Percentiles rank a stretch among this genome's conserved stretches.
Evolutionary conservation across 140 eudicot species (phyloP).

Genomic region (Cichorium intybus): DNA sequence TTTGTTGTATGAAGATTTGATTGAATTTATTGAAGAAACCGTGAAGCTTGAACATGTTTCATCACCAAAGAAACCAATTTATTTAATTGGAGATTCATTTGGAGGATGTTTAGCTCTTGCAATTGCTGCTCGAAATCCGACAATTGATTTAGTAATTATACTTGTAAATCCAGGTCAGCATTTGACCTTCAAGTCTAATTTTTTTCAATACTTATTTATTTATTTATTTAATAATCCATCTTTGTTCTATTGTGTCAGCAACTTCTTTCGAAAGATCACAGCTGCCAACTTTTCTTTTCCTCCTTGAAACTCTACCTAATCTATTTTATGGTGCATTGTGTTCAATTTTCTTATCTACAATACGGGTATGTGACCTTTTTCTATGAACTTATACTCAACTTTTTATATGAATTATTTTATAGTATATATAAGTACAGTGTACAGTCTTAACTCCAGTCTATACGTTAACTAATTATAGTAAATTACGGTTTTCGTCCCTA

Average conservation of each 20-base stretch:
- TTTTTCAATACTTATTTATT: not conserved
- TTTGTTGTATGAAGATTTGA: conserved; percentile 39
- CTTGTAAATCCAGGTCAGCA: conserved; percentile 65
- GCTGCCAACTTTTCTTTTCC: conserved; percentile 44
- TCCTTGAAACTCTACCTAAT: conserved; percentile 50
- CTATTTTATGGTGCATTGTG: conserved; percentile 41
- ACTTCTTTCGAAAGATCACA: conserved; percentile 56
- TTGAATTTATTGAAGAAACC: conserved; percentile 46
- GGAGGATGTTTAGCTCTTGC: conserved; percentile 83
- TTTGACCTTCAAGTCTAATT: not conserved
- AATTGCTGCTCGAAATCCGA: conserved; percentile 68
- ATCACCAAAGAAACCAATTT: conserved; percentile 60
- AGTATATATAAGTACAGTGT: too few species aligned
- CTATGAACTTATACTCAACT: not conserved
- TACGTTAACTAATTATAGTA: not conserved
- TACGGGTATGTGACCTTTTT: conserved; percentile 36
- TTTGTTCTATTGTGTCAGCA: conserved; percentile 44
- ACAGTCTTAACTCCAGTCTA: too few species aligned
- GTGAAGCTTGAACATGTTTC: conserved; percentile 48
- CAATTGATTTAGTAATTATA: conserved; percentile 53
- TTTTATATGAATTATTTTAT: too few species aligned
- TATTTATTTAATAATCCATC: not conserved
- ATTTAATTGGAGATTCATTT: conserved; percentile 75
- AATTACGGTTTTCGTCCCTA: too few species aligned
- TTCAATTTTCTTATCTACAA: conserved; percentile 36